Base-by-base conservation (phyloP, 2,329 filamentous ascomycete genomes). In the Fusarium sambucinum region DNA sequence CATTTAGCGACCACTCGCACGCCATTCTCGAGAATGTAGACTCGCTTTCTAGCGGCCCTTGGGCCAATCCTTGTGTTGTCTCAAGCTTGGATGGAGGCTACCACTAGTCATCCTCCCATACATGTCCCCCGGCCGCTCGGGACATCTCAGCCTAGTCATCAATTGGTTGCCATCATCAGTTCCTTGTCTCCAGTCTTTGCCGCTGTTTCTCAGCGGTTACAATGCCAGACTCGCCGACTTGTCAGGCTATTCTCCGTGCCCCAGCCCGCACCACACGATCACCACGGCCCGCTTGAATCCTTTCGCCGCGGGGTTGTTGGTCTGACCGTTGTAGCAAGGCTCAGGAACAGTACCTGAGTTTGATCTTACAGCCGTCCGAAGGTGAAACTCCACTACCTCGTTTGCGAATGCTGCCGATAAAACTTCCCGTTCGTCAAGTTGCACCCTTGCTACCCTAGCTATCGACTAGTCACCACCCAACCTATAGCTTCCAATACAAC, bases 241-340 rank as follows among this genome's bases (percentile, higher is more conserved):
- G 19, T 53, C 33, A 23, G 40, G 30, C 41, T 32, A 52, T 64
- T 42, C 19, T 44, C 38, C 57, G 44, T 50, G 27, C 27, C n/a
- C n/a, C n/a, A n/a, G n/a, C n/a, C 53, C 48, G 42, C 45, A 68
- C 70, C 70, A 35, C 59, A 61, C 10, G 45, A 62, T 59, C 65
- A 58, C 59, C 68, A 73, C 59, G 70, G 66, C 66, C 70, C 70
- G 70, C 46, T n/a, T 29, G 45, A 54, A 66, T 65, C 55, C 59
- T 55, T 33, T 48, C 35, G 5, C 42, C 44, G 25, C 25, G 29
- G 42, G 27, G 37, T 47, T 16, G 23, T 38, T 52, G 11, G 29
- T 29, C 45, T 25, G 52, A n/a, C 50, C 45, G 46, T 55, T 44
- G 14, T 17, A 21, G 30, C 33, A 53, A 59, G 41, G 54, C 23